Evolutionary conservation across 345 rosid species (phyloP).

Genomic region (Euphorbia pulcherrima): DNA sequence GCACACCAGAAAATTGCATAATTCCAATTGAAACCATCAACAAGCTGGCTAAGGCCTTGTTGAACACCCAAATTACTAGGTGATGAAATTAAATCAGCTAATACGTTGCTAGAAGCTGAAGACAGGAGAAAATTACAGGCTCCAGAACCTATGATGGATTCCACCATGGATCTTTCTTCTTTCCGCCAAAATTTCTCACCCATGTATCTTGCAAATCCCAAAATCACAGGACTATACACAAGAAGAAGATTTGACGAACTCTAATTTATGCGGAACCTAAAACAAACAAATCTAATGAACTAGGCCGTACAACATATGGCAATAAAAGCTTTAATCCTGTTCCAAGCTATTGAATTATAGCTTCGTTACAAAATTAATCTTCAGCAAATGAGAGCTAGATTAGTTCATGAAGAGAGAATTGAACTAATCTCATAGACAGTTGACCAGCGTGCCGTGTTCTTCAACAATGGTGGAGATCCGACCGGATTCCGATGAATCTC

Average conservation of each 20-base stretch:
- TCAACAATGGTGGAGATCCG: too few relatives aligned
- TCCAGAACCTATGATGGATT: conserved; percentile 68
- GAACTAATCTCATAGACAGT: background rate
- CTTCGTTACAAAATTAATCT: background rate
- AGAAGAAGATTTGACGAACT: background rate
- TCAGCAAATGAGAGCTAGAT: background rate
- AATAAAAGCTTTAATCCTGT: background rate
- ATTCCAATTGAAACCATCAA: conserved; percentile 74
- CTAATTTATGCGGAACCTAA: background rate
- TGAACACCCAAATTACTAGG: conserved; percentile 56
- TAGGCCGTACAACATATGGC: background rate
- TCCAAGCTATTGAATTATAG: background rate
- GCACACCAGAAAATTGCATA: conserved; percentile 73
- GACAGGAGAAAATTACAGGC: conserved; percentile 67
- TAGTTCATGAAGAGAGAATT: background rate
- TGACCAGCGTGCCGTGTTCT: background rate
- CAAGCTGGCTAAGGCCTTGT: conserved; percentile 53
- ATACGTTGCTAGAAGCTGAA: conserved; percentile 39
- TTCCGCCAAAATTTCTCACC: conserved; percentile 60
- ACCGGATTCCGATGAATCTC: background rate
- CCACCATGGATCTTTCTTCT: conserved; percentile 63
- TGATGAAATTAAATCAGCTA: conserved; percentile 39
- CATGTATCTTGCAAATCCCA: conserved; percentile 34
- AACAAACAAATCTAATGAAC: background rate
- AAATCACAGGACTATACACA: background rate